A percentile compares a stretch with the other conserved stretches of the same genome.
Conservation (phyloP, 2,329 filamentous ascomycete species). For the Metarhizium humberi region DNA sequence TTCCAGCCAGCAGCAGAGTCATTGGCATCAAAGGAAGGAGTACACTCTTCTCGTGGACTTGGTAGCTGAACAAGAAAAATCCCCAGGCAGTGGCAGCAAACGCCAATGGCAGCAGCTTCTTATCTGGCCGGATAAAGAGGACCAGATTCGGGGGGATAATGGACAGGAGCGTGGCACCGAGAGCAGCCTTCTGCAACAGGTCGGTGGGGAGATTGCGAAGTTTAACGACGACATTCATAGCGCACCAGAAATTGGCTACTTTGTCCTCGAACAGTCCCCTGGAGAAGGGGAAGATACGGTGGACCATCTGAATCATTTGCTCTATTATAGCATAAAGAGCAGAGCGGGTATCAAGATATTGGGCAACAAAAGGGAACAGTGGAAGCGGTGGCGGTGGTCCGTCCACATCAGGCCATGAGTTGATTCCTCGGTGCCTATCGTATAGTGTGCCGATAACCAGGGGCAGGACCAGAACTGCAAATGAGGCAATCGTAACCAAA, state of each 20-base stretch:
- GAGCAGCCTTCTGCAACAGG: constrained; percentile 66
- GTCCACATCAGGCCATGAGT: constrained; percentile 45
- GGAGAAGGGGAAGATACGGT: constrained; percentile 92
- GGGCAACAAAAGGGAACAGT: constrained; percentile 47
- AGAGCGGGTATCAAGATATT: constrained; percentile 52
- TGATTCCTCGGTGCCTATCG: constrained; percentile 56
- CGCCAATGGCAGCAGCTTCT: constrained; percentile 67
- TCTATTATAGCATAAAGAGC: constrained; percentile 67
- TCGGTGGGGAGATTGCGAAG: constrained; percentile 63
- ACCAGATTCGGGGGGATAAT: constrained; percentile 73
- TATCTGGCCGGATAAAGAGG: constrained; percentile 69
- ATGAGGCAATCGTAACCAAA: constrained; percentile 61
- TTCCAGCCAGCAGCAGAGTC: constrained; percentile 75
- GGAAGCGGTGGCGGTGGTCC: constrained; percentile 54
- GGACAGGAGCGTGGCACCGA: constrained; percentile 63
- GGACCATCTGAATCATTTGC: constrained; percentile 73
- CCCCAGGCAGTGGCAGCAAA: constrained; percentile 85
- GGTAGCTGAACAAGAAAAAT: constrained; percentile 96
- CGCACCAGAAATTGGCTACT: constrained; percentile 97
- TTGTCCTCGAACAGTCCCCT: constrained; percentile 98
- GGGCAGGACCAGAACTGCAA: constrained; percentile 66
- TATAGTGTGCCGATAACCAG: constrained; percentile 63
- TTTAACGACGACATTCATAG: constrained; percentile 82
- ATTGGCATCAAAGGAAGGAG: constrained; percentile 86
- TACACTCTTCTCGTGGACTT: constrained; percentile 97